Evolutionary conservation across 169 alveolate species (phyloP).

Genomic region (Cryptosporidium parvum): DNA sequence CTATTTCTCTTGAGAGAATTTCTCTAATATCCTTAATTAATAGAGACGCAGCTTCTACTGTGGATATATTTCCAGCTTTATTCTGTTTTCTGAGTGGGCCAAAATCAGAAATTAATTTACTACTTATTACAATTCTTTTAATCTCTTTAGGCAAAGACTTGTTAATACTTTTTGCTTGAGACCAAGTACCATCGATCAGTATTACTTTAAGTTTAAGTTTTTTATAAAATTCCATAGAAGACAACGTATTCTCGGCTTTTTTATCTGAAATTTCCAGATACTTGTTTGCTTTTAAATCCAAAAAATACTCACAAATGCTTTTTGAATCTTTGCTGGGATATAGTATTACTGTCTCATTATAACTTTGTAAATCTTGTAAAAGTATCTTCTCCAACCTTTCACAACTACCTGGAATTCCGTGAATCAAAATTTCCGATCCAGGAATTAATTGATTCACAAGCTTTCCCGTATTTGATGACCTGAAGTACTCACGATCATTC

Average conservation of each 20-base stretch:
- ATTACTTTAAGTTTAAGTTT: slow-evolving; percentile 31
- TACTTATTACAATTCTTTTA: slow-evolving; percentile 31
- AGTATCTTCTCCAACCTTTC: slow-evolving; percentile 11
- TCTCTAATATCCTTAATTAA: slow-evolving; percentile 11
- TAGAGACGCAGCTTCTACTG: slow-evolving; percentile 60
- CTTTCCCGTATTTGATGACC: slow-evolving; percentile 64
- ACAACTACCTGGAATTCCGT: slow-evolving; percentile 21
- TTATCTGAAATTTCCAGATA: not conserved
- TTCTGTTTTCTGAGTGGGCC: slow-evolving; percentile 69
- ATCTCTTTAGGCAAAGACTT: slow-evolving; percentile 30
- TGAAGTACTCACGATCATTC: slow-evolving; percentile 57
- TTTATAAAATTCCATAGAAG: not conserved
- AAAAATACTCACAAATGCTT: not conserved
- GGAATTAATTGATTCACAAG: slow-evolving; percentile 35
- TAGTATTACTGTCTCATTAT: slow-evolving; percentile 24
- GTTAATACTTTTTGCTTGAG: slow-evolving; percentile 69
- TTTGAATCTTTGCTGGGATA: slow-evolving; percentile 39
- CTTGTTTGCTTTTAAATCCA: not conserved
- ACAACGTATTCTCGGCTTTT: not conserved
- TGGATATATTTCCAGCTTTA: slow-evolving; percentile 57
- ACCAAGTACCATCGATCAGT: slow-evolving; percentile 67
- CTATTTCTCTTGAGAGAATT: not conserved
- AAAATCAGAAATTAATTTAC: slow-evolving; percentile 64
- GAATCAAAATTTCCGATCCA: slow-evolving; percentile 35
- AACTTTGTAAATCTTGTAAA: not conserved